Base-by-base conservation (phyloP, 257 asterid species). In the Nicotiana knightiana region DNA sequence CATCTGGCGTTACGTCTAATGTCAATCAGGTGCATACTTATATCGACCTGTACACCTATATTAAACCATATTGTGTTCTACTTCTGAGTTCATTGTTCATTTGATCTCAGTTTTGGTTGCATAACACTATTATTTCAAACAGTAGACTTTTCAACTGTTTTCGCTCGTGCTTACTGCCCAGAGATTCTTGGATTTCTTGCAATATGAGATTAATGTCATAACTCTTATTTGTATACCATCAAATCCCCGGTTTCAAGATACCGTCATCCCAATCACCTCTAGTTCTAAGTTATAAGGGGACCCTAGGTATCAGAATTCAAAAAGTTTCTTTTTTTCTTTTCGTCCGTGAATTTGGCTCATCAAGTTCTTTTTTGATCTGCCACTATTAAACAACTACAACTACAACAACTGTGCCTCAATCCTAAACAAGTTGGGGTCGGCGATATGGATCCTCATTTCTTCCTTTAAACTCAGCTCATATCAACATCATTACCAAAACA, bases 21-120 rank as follows among this genome's bases (percentile, higher is more conserved):
- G 80, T 75, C 46, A 28, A 51, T 75, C 30, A 51, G 80, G 39
- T 75, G 80, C 63, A 75, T 75, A 75, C 80, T 75, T 75, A 26
- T 26, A 46, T 46, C 5, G 17, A 70, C 77, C 76, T 43, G 33
- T 70, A n/a, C 13, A 70, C 13, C 35, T 43, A 43, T 5, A 5
- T 43, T n/a, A 70, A 70, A 1, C 57, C 21, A 24, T 73, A 15
- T 73, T 43, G 58, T 73, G 37, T 39, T 71, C 78, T 46, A 71
- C 78, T 68, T 71, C 78, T 15, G 21, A 71, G 37, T 71, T 21
- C 78, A 12, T 70, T 43, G 21, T 54, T 21, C 51, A 64, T 35
- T 59, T 39, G 83, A 66, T 43, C 77, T 33, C 0, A 66, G 28
- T 65, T 54, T 35, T 24, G 59, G 64, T 54, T 7, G 62, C 59